Base-by-base conservation (phyloP, 2,329 filamentous ascomycete species). In the Alternaria sp. region DNA sequence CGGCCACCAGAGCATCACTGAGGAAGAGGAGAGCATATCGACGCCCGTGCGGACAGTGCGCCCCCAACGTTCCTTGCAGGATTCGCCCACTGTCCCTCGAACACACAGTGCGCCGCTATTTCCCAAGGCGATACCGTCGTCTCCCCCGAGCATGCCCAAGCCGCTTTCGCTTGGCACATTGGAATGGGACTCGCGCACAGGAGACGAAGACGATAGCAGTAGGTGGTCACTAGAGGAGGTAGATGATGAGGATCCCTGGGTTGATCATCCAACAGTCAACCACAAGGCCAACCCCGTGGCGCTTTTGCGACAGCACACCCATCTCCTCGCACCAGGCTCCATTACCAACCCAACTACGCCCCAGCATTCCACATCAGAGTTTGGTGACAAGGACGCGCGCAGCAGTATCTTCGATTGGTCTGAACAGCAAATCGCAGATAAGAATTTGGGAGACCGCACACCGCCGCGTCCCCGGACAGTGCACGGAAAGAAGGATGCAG, bases 401-500 rank as follows among this genome's bases (percentile, higher is more conserved):
- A 90, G 89, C 74, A 93, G 85, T 65, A 80, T 93, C 3, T 93
- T 93, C 68, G 90, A 93, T 74, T 92, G 90, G 90, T 87, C 88
- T 46, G 91, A 93, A 73, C 83, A 88, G 13, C 78, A 85, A 26
- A 78, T 81, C 6, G 81, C 85, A 58, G 89, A 90, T 56, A 90
- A 87, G 76, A 78, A 81, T 51, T 85, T 89, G 45, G 77, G 79
- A 14, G 84, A 83, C 58, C 84, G 84, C 28, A 83, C 83, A 37
- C 84, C 84, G n/a, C 82, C 83, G 44, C 85, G 90, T 26, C 90
- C 90, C 1, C 88, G 86, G 69, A 93, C 91, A 13, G 88, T 91
- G 36, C 90, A 93, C 72, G 88, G 88, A 13, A 93, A 92, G 76
- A 90, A 91, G 66, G 85, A 90, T 67, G 79, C 86, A 60, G 89